Conservation (phyloP, 1,139 yeast genomes). For the Diutina ranongensis region DNA sequence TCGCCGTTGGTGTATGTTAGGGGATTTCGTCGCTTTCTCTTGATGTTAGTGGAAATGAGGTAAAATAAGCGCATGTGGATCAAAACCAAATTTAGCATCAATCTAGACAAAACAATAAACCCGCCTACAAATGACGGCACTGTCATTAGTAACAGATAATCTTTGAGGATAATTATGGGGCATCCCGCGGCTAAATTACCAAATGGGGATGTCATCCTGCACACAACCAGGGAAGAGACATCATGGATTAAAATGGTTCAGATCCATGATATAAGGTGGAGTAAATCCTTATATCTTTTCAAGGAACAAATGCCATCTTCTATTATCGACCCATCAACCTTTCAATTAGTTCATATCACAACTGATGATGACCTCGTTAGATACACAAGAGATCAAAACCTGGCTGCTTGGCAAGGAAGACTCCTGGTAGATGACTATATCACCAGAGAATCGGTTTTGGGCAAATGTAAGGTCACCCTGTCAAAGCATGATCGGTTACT, state of each 20-base stretch:
- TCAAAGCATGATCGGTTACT: conserved; percentile 15
- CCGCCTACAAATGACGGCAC: too few species aligned
- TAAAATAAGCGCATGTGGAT: neutral
- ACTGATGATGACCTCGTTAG: conserved; percentile 30
- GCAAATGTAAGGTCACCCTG: conserved; percentile 22
- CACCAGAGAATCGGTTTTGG: conserved; percentile 35
- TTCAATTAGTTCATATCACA: conserved; percentile 8
- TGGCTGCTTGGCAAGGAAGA: conserved; percentile 41
- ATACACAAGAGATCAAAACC: conserved; percentile 37
- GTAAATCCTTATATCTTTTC: neutral
- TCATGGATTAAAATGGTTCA: neutral
- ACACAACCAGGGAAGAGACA: neutral
- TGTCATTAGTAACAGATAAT: too few species aligned
- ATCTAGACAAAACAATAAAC: neutral
- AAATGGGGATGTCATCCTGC: neutral
- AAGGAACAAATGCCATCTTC: neutral
- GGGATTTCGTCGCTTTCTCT: conserved; percentile 3
- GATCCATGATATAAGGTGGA: neutral
- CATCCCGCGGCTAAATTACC: neutral
- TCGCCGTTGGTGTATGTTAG: conserved; percentile 1
- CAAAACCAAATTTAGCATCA: neutral
- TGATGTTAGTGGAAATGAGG: conserved; percentile 1
- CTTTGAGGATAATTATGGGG: too few species aligned
- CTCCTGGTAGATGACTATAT: conserved; percentile 37
- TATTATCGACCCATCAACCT: conserved; percentile 4